Base-by-base conservation (phyloP, 2,329 filamentous ascomycete genomes). In the Drechslerella dactyloides region DNA sequence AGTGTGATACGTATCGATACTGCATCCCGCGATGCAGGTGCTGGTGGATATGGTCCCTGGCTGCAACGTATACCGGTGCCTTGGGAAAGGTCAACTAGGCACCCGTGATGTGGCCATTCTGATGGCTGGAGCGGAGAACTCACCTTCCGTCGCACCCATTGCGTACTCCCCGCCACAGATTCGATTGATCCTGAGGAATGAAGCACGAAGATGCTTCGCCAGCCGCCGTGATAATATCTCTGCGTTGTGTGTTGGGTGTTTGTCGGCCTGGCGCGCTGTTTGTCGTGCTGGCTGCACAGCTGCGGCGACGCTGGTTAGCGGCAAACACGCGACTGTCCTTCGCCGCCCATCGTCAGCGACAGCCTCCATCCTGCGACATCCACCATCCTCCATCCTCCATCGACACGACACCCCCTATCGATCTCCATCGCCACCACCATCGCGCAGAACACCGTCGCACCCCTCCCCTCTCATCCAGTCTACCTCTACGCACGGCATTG, bases 311-410 rank as follows among this genome's bases (percentile, higher is more conserved):
- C 15, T 23, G 51, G 46, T 62, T 35, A 58, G 58, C 58, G 58
- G 52, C 65, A 58, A 63, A 69, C 64, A 61, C 57, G 37, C 65
- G 59, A 51, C 52, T 37, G 33, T 27, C 35, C 10, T 30, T 54
- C 48, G 3, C 42, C 50, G 19, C n/a, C n/a, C 15, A 33, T 23
- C 42, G 5, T 19, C 33, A n/a, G 19, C 42, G 55, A 24, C 46
- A 17, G 42, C 48, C 48, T 1, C n/a, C 27, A 15, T 13, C 13
- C 17, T 15, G 42, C 46, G 33, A 33, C 46, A n/a, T n/a, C n/a
- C n/a, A 30, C 33, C 44, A 2, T 40, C 19, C 48, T 44, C 55
- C 57, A 51, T 27, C 42, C 51, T 42, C 19, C 11, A 19, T 42
- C 58, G 35, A 53, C 35, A 54, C 52, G 44, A 5, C 17, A 27